These are phyloP conservation scores for Neoboletus subvelutipes DNA, from an alignment of 768 basidiomycete genomes.

Conservation along the genomic window DNA sequence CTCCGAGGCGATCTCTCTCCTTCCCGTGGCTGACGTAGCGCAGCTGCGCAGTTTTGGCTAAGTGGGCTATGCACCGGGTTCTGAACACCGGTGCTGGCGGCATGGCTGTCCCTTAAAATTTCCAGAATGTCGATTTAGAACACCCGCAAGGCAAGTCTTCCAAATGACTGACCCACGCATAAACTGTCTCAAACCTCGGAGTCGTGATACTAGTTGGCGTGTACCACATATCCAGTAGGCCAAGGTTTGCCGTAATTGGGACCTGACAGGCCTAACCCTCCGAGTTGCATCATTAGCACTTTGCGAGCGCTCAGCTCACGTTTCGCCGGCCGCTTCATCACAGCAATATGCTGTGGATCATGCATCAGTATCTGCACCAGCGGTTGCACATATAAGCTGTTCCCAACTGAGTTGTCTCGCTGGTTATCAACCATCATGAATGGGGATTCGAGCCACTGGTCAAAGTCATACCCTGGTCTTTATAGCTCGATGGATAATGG, in stretches of 20 bases:
- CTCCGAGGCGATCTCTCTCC: not conserved
- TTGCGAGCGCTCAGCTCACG: not conserved
- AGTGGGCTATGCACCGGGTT: slow-evolving; percentile 4
- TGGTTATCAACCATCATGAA: slow-evolving; percentile 16
- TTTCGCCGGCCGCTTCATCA: slow-evolving; percentile 2
- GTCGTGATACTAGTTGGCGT: slow-evolving; percentile 21
- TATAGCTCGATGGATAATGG: not conserved
- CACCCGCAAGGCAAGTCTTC: not conserved
- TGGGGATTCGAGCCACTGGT: not conserved
- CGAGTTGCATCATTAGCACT: not conserved
- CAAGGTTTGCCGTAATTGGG: slow-evolving; percentile 5
- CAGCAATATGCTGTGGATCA: slow-evolving; percentile 29
- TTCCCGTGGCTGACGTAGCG: not conserved
- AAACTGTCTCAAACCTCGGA: slow-evolving; percentile 18
- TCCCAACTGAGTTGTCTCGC: not conserved
- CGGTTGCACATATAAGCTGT: slow-evolving; percentile 13
- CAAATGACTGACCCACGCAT: not conserved
- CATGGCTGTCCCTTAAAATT: slow-evolving; percentile 15
- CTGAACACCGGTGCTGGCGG: not conserved
- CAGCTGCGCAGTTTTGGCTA: not conserved
- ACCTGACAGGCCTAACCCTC: not conserved
- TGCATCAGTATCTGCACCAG: not conserved
- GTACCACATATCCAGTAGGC: not conserved
- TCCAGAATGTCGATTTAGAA: slow-evolving; percentile 19
- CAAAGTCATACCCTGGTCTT: slow-evolving; percentile 4